These are phyloP conservation scores for Termitomyces heimii DNA, from an alignment of 768 basidiomycete genomes.

Conservation along the genomic window DNA sequence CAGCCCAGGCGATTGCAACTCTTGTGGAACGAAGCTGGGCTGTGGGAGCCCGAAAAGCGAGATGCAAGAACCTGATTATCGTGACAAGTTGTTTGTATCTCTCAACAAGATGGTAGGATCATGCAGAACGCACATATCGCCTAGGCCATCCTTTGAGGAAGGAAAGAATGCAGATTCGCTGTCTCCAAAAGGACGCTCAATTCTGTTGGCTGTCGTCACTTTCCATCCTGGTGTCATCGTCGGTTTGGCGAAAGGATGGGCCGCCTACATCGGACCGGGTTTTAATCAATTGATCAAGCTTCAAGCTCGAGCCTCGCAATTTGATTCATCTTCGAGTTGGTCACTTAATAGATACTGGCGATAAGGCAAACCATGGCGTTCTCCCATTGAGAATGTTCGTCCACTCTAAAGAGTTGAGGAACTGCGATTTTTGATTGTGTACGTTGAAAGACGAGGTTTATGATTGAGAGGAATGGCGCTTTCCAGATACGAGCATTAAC, in stretches of 20 bases:
- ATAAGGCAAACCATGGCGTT: no score
- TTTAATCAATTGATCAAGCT: background rate
- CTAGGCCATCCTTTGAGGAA: constrained; percentile 22
- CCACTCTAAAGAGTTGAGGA: background rate
- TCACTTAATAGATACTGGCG: no score
- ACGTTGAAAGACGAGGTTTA: background rate
- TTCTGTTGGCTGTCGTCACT: background rate
- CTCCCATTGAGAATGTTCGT: background rate
- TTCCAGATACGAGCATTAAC: background rate
- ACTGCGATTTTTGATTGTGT: background rate
- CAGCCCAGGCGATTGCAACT: constrained; percentile 48
- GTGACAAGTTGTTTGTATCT: background rate
- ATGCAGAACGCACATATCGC: constrained; percentile 27
- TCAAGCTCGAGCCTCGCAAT: background rate
- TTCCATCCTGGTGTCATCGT: background rate
- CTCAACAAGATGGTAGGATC: background rate
- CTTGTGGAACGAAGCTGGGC: constrained; percentile 22
- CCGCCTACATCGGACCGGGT: background rate
- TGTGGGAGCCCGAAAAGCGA: constrained; percentile 22
- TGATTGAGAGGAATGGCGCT: background rate
- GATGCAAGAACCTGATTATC: constrained; percentile 22
- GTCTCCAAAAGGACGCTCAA: constrained; percentile 21
- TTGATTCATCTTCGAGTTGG: background rate
- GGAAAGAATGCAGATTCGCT: constrained; percentile 27
- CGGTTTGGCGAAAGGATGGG: background rate